Evolutionary conservation across 2,329 filamentous ascomycete species (phyloP).

Genomic region (Paraphoma sp.): DNA sequence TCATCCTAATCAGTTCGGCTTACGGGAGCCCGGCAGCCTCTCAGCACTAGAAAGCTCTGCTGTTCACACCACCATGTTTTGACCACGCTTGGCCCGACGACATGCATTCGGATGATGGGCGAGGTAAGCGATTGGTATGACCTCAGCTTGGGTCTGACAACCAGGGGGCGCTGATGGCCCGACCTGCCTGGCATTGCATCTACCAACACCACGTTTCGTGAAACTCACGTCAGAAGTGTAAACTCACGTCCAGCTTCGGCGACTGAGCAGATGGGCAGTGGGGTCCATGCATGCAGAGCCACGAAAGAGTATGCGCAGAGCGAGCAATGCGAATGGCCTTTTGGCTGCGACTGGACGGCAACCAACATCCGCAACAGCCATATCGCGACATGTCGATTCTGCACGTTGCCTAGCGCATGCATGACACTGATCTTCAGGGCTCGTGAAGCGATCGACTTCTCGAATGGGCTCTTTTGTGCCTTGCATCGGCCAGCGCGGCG

Average conservation of each 20-base stretch:
- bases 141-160: conserved; percentile 4
- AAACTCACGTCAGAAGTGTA: conserved; percentile 16
- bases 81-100: not conserved
- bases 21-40: conserved; percentile 6
- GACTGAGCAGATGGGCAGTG: not conserved
- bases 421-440: conserved; percentile 13
- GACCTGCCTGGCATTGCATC: not conserved
- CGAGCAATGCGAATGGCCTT: not conserved
- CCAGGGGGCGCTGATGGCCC: conserved; percentile 2
- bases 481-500: conserved; percentile 10
- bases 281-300: not conserved
- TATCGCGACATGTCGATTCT: conserved; percentile 12
- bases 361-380: not conserved
- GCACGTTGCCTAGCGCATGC: conserved; percentile 17
- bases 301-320: not conserved
- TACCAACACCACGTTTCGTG: conserved; percentile 14
- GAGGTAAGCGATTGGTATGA: conserved; percentile 2
- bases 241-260: conserved; percentile 6
- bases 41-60: conserved; percentile 8
- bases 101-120: not conserved
- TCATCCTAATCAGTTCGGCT: conserved; percentile 1
- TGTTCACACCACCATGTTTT: conserved; percentile 3
- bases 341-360: not conserved
- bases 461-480: conserved; percentile 8
- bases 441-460: conserved; percentile 3